A percentile compares a stretch with the other conserved stretches of the same genome.
Evolutionary conservation across 257 asterid species (phyloP).

Genomic region (Solanum infundibuliforme): DNA sequence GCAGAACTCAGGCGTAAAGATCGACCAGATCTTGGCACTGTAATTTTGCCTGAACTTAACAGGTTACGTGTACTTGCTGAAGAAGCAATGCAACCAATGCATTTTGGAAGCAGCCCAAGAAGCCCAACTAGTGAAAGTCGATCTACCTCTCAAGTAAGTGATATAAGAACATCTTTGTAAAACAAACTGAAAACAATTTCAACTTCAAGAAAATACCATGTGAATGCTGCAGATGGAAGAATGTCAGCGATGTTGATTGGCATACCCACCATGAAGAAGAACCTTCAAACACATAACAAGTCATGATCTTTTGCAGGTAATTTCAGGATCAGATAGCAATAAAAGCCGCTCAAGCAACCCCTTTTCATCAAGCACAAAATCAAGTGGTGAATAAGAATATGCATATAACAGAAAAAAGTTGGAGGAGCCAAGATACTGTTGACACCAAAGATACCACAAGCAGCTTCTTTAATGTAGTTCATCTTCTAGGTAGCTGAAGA

Average conservation of each 20-base stretch:
- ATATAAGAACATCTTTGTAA: background rate
- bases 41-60: constrained; percentile 60
- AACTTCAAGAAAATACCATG: background rate
- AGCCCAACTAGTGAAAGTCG: constrained; percentile 5
- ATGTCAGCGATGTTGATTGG: background rate
- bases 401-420: background rate
- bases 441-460: background rate
- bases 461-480: background rate
- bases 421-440: background rate
- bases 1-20: constrained; percentile 72
- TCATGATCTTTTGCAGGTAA: background rate
- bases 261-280: background rate
- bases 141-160: constrained; percentile 35
- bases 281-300: background rate
- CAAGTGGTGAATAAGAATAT: background rate
- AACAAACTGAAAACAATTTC: background rate
- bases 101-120: constrained; percentile 5
- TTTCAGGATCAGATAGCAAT: background rate
- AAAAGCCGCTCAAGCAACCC: constrained; percentile 4
- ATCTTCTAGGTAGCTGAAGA: background rate
- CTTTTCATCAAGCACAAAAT: background rate
- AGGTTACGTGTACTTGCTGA: constrained; percentile 58
- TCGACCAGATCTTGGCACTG: constrained; percentile 64
- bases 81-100: constrained; percentile 34
- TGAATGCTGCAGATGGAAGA: background rate